phyloP scores from a whole-genome alignment of 208 protist species.

The Leishmania mexicana region DNA sequence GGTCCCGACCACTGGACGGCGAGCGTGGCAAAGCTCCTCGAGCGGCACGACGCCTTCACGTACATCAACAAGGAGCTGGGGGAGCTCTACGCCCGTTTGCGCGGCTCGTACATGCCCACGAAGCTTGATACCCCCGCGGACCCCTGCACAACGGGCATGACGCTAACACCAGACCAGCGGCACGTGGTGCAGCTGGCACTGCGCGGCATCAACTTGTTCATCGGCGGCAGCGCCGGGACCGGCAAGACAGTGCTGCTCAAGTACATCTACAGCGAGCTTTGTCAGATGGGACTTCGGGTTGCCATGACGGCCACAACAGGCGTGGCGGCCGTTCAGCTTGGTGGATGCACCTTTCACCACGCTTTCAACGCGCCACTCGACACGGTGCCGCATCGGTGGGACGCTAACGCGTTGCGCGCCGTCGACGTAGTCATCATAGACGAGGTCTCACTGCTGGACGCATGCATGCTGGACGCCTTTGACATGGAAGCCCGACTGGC shows the following conservation, averaged over 20 bases:
- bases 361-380: conserved; percentile 73
- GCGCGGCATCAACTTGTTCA: conserved; percentile 74
- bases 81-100: conserved; percentile 56
- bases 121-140: conserved; percentile 77
- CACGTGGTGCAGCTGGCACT: conserved; percentile 63
- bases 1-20: conserved; percentile 41
- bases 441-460: conserved; percentile 90
- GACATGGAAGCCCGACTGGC: conserved; percentile 82
- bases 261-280: conserved; percentile 66
- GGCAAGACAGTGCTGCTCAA: conserved; percentile 92
- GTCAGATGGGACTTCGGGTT: conserved; percentile 67
- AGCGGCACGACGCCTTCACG: conserved; percentile 51
- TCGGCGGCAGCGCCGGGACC: conserved; percentile 90
- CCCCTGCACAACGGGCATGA: conserved; percentile 27
- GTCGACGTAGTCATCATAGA: conserved; percentile 93
- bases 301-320: conserved; percentile 91
- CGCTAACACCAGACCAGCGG: conserved; percentile 76
- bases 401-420: conserved; percentile 73
- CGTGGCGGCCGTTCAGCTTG: conserved; percentile 88
- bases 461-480: conserved; percentile 83
- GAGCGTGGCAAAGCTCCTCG: conserved; percentile 48
- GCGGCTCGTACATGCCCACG: conserved; percentile 67
- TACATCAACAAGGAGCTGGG: conserved; percentile 50
- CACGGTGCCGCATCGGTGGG: conserved; percentile 50
- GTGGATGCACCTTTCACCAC: conserved; percentile 92